Base-by-base conservation (phyloP, 257 asterid species). In the Rhazya stricta region DNA sequence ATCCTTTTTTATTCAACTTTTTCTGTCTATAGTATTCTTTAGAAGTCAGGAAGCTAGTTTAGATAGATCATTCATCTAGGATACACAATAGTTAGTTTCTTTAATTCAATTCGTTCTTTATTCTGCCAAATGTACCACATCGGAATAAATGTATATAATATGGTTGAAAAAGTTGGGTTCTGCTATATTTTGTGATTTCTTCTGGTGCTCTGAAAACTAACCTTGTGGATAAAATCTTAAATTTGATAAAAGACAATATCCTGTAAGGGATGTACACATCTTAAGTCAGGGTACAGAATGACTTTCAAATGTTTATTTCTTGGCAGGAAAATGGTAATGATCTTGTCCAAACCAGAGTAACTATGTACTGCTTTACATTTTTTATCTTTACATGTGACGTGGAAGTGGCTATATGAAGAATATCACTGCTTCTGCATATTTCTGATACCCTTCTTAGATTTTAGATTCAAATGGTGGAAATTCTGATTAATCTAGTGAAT, bases 71-170 rank as follows among this genome's bases (percentile, higher is more conserved):
- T 27, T 54, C n/a, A 4, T 18, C 3, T 74, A 74, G 78, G 69
- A 46, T 65, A 37, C 19, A 16, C 51, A 34, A 23, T 6, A 41
- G 34, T n/a, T 39, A n/a, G 25, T 41, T 71, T 74, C 30, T 69
- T 60, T 36, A 32, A 79, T 79, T 71, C 80, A 72, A 70, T 79
- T 79, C 69, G 71, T 79, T 79, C 70, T 79, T 79, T 79, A 62
- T 69, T 51, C 74, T 43, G 4, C 6, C 18, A 43, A 8, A 68
- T 76, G 63, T 70, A 67, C 29, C n/a, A 57, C 23, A 58, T 23
- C 9, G 15, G 69, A 53, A 66, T 46, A 39, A 42, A 57, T 78
- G 75, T 78, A 65, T 66, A 73, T 78, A 70, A 71, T 57, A 72
- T 45, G 54, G 41, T 66, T n/a, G 19, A 66, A 27, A 30, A 34